These are phyloP conservation scores for Tolypocladium pustulatum DNA, from an alignment of 2,329 filamentous ascomycete genomes.

Conservation along the genomic window DNA sequence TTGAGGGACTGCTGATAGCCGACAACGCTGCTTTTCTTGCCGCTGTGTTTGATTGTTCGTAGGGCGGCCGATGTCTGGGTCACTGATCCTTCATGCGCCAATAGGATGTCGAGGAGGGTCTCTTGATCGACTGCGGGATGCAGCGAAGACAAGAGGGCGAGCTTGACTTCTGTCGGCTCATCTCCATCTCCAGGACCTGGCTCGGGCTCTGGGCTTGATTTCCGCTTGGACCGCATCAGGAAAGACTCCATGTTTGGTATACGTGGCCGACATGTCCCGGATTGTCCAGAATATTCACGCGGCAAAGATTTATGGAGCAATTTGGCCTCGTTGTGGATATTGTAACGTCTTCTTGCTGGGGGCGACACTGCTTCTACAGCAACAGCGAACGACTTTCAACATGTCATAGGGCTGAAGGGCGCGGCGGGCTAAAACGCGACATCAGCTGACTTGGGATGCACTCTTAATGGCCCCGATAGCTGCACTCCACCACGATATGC, in stretches of 20 bases:
- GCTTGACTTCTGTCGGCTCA: constrained; percentile 80
- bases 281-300: neutral
- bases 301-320: neutral
- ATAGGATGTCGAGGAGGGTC: constrained; percentile 64
- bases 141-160: constrained; percentile 74
- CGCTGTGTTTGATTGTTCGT: constrained; percentile 10
- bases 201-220: constrained; percentile 17
- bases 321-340: neutral
- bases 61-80: constrained; percentile 51
- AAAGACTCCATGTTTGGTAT: constrained; percentile 43
- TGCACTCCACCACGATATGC: constrained; percentile 2
- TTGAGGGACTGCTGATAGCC: constrained; percentile 56
- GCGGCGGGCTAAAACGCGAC: constrained; percentile 10
- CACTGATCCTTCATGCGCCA: constrained; percentile 70
- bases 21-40: constrained; percentile 27
- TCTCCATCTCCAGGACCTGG: constrained; percentile 34
- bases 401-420: neutral
- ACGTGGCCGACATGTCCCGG: neutral
- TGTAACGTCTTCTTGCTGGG: neutral
- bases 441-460: constrained; percentile 13
- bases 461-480: constrained; percentile 5
- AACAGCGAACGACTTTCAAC: neutral
- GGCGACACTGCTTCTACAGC: neutral
- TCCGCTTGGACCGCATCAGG: constrained; percentile 44
- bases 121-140: constrained; percentile 54